These are phyloP conservation scores for Rhodotorula sp. DNA, from an alignment of 1,284 basidiomycete genomes.

Conservation along the genomic window DNA sequence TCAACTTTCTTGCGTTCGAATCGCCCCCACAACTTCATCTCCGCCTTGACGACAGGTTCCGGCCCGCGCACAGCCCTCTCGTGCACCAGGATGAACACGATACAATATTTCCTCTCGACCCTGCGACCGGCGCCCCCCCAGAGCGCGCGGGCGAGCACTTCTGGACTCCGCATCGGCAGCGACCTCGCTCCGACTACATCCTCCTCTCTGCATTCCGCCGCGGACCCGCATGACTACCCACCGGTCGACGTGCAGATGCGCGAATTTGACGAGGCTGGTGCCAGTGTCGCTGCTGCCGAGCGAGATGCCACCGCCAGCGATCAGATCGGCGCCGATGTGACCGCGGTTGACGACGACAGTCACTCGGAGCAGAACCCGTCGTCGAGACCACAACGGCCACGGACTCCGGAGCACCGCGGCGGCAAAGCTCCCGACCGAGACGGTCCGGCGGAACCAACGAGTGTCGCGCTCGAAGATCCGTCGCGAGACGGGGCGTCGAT, in stretches of 20 bases:
- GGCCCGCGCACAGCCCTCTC: not conserved
- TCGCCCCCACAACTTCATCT: not conserved
- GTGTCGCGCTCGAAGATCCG: not conserved
- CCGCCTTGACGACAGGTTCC: no score
- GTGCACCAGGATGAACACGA: conserved; percentile 23
- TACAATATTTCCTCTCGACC: conserved; percentile 29
- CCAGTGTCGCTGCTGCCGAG: not conserved
- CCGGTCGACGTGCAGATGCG: not conserved
- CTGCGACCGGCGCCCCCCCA: conserved; percentile 24
- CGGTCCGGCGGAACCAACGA: not conserved
- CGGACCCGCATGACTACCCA: not conserved
- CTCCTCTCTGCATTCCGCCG: not conserved
- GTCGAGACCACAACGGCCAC: not conserved
- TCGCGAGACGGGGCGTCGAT: conserved; percentile 13
- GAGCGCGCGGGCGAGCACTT: conserved; percentile 19
- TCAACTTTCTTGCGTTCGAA: not conserved
- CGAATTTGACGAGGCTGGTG: not conserved
- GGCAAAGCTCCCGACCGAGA: conserved; percentile 2
- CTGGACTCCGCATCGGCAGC: conserved; percentile 14
- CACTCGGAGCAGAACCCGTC: not conserved
- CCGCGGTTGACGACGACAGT: not conserved
- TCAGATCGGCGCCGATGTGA: conserved; percentile 1
- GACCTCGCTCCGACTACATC: not conserved
- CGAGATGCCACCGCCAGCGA: not conserved
- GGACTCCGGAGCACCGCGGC: not conserved